Percentiles rank a stretch among this genome's conserved stretches.
These are phyloP conservation scores for Recurvomyces mirabilis DNA, from an alignment of 495 filamentous ascomycete species.

Conservation along the genomic window DNA sequence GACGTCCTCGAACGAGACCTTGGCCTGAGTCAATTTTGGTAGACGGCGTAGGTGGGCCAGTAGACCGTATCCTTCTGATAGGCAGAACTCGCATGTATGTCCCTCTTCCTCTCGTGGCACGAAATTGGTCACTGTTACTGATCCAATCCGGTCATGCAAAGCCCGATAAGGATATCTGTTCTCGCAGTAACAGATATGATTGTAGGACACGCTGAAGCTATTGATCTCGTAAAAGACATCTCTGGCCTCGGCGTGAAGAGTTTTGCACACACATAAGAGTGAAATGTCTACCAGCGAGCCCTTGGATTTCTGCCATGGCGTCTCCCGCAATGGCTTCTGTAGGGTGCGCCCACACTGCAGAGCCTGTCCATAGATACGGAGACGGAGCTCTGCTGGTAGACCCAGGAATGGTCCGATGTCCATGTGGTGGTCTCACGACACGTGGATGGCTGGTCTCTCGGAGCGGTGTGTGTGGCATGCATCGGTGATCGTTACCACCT, in stretches of 20 bases:
- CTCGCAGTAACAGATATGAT: constrained; percentile 8
- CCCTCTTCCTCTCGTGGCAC: background rate
- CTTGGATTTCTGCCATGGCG: background rate
- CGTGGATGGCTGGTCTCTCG: too few species aligned
- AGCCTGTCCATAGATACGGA: constrained; percentile 5
- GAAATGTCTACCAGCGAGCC: background rate
- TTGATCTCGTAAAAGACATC: constrained; percentile 11
- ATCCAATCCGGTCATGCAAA: background rate
- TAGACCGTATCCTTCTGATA: background rate
- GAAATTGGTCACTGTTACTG: background rate
- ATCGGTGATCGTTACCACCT: too few species aligned
- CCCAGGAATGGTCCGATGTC: background rate
- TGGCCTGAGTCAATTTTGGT: background rate
- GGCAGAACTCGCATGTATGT: background rate
- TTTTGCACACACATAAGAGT: background rate
- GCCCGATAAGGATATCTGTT: background rate
- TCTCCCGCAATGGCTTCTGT: background rate
- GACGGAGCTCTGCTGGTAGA: constrained; percentile 1
- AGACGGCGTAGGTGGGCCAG: background rate
- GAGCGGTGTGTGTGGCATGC: too few species aligned
- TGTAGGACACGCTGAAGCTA: constrained; percentile 4
- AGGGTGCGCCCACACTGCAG: background rate
- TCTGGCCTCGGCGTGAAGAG: background rate
- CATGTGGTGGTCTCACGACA: too few species aligned
- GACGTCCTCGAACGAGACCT: background rate